Evolutionary conservation across 139 green algal genomes (phyloP).

Genomic region (Raphidocelis subcapitata): DNA sequence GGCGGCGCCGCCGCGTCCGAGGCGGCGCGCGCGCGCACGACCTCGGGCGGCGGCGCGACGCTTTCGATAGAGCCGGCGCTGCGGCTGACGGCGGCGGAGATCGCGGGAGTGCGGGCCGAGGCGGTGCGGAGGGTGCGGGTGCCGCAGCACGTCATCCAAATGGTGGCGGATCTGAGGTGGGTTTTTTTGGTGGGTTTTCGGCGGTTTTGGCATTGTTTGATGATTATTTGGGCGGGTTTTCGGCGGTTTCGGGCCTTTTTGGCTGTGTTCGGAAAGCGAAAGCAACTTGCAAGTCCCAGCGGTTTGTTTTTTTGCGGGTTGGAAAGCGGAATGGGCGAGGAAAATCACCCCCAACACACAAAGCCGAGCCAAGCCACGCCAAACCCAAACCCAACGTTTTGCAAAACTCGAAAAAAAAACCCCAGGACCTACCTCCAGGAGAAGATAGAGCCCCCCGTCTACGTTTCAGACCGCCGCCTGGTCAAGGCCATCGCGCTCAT

Average conservation of each 20-base stretch:
- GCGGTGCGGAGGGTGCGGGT: conserved; percentile 63
- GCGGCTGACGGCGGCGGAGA: conserved; percentile 56
- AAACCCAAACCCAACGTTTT: too few relatives aligned
- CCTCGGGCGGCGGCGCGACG: not conserved
- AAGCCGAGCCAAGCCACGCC: too few relatives aligned
- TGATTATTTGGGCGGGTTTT: too few relatives aligned
- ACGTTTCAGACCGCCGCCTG: conserved; percentile 88
- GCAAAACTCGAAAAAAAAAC: too few relatives aligned
- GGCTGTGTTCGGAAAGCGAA: too few relatives aligned
- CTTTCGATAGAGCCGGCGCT: conserved; percentile 15
- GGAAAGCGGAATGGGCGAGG: not conserved
- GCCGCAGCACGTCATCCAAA: conserved; percentile 66
- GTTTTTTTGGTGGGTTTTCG: conserved; percentile 51
- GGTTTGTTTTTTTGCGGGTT: not conserved
- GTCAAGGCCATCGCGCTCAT: conserved; percentile 87
- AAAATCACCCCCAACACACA: too few relatives aligned
- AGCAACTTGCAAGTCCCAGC: too few relatives aligned
- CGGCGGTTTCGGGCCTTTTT: too few relatives aligned
- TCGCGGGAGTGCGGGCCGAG: conserved; percentile 42
- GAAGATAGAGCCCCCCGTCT: conserved; percentile 90
- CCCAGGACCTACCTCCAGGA: conserved; percentile 58
- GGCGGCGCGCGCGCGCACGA: conserved; percentile 6
- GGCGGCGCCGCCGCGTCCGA: not conserved
- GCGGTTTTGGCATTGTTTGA: too few relatives aligned
- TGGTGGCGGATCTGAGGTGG: conserved; percentile 74